Evolutionary conservation across 345 rosid genomes (phyloP).

Genomic region (Arabidopsis arenosa): DNA sequence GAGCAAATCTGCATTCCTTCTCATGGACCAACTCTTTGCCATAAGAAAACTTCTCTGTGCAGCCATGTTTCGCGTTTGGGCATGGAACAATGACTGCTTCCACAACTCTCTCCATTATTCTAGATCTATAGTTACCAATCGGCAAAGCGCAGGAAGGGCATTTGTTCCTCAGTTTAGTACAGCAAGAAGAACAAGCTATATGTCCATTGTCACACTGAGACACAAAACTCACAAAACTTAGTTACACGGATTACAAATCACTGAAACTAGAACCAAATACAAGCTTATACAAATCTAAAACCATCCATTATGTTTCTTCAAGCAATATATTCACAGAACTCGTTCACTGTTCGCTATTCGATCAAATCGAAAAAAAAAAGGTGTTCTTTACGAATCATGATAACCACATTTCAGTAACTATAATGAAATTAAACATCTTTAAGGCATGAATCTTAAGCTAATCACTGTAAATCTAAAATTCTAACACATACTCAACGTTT

Average conservation of each 20-base stretch:
- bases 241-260: background rate
- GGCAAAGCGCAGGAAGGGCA: background rate
- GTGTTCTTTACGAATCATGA: too few species aligned
- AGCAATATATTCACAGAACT: too few species aligned
- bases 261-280: background rate
- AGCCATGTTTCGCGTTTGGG: background rate
- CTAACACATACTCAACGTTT: background rate
- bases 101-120: constrained; percentile 52
- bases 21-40: background rate
- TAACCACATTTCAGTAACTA: background rate
- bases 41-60: background rate
- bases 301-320: background rate
- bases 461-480: background rate
- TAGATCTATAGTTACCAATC: constrained; percentile 40
- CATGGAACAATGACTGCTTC: constrained; percentile 44
- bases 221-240: background rate
- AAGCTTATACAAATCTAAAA: background rate
- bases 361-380: background rate
- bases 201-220: constrained; percentile 66
- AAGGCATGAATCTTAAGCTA: background rate
- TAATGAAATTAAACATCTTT: background rate
- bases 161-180: constrained; percentile 46
- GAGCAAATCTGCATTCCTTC: background rate
- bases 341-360: background rate
- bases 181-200: constrained; percentile 54